Base-by-base conservation (phyloP, 306 rosid genomes). In the Cucumis hystrix region DNA sequence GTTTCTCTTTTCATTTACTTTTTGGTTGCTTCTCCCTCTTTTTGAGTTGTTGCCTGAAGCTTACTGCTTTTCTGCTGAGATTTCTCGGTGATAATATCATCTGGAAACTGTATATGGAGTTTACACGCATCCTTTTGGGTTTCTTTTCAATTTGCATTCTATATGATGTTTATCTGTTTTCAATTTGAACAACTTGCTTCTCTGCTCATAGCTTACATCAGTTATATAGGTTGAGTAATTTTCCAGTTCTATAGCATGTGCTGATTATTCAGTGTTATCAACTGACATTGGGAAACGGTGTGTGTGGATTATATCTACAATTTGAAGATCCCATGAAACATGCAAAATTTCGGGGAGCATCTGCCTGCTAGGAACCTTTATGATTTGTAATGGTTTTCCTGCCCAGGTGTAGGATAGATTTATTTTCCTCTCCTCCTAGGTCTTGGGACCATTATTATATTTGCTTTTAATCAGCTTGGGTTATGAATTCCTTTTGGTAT, bases 1-100 rank as follows among this genome's bases (percentile, higher is more conserved):
- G 97, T 87, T 78, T 79, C 45, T 74, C 54, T 33, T 80, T 13
- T 58, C 78, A 63, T 43, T 17, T 76, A 70, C 41, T 12, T 40
- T 25, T 16, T 57, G 66, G 20, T 37, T 55, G 78, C 35, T 20
- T 17, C 33, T 21, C 49, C 66, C 51, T 17, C 52, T 66, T 72
- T 57, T 21, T 56, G 49, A 23, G 66, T 12, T 55, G 52, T 14
- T 25, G 30, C 13, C 43, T 23, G 58, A 61, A 58, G 71, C 57
- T 25, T 61, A 47, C 16, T 77, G 14, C 30, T 43, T 52, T 49
- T 73, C 18, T 17, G 49, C 63, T 73, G 43, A 25, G 49, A 72
- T 54, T 49, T 51, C 62, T 73, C 15, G 43, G 56, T 71, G 60
- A 40, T 71, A 45, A 7, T 21, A 71, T 14, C 76, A 28, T 49